Evolutionary conservation across 305 asterid species (phyloP), one percentile per base, ranked within the genome.

Genomic region (Rubia balearica): DNA sequence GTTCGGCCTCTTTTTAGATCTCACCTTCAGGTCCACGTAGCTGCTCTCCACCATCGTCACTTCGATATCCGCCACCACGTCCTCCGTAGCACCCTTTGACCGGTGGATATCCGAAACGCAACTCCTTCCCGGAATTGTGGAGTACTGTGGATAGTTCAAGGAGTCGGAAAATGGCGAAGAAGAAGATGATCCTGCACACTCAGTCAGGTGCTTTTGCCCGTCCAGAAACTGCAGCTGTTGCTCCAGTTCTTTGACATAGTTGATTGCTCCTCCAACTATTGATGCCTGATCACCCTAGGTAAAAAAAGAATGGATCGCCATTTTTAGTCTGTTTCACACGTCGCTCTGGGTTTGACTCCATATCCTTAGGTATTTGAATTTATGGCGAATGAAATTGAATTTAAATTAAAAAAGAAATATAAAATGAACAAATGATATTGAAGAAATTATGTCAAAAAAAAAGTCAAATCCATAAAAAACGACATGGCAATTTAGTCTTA

Each of bases 31-130:
- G 64, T 77, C 77, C 19, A 82, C 86, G 68, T 82, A 80, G 48
- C 68, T 80, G 33, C 63, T 80, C 40, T 82, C 84, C 69, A 82
- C 86, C 79, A 82, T 82, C 41, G 84, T 80, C 9, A 77, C 86
- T 66, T 82, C 81, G 24, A 82, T 70, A 70, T 82, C 86, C 30
- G 86, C 82, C 67, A 17, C 40, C 62, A 3, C 40, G 8, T 62
- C 66, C 67, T 1, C 30, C 30, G 30, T 27, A 27, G 64, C 43
- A 22, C 56, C 63, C 41, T 13, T 64, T 0, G 72, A 79, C 14
- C 41, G 63, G 68, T 45, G 67, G 19, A 6, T 5, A 16, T 66
- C 40, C 62, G 5, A 7, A n/a, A 40, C 53, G 38, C 65, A 42
- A 49, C 21, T 53, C 40, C 2, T 22, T 62, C 65, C 49, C 10